Evolutionary conservation across 2,329 filamentous ascomycete genomes (phyloP).

Genomic region (Passalora sequoiae): DNA sequence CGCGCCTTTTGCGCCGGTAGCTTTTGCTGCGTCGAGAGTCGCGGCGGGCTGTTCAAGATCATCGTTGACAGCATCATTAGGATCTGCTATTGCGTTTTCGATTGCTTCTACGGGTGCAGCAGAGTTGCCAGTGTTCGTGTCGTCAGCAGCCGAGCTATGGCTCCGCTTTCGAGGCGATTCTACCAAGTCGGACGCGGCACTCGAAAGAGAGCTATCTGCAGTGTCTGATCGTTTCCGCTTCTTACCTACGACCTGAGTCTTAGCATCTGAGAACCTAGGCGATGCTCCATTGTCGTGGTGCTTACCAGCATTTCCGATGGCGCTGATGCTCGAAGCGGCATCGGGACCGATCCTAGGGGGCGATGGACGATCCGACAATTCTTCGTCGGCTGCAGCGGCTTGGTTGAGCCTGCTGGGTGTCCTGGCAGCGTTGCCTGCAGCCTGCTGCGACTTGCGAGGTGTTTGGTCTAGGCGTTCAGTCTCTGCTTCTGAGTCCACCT

Average conservation of each 20-base stretch:
- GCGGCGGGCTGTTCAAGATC: conserved; percentile 39
- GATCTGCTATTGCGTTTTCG: conserved; percentile 28
- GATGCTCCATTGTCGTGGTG: neutral
- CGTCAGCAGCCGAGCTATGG: conserved; percentile 21
- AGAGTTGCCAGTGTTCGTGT: too few species aligned
- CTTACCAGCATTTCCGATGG: conserved; percentile 26
- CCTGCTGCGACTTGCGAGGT: conserved; percentile 29
- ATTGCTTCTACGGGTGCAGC: conserved; percentile 25
- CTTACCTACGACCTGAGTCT: conserved; percentile 20
- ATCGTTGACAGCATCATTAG: too few species aligned
- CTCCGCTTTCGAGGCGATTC: conserved; percentile 34
- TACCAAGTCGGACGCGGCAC: conserved; percentile 33
- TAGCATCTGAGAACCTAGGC: neutral
- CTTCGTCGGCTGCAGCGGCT: conserved; percentile 43
- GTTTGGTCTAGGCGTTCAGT: conserved; percentile 86
- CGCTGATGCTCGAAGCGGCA: conserved; percentile 32
- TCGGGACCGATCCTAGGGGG: conserved; percentile 27
- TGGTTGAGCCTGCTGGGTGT: conserved; percentile 74
- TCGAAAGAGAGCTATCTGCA: conserved; percentile 37
- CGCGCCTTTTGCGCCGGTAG: conserved; percentile 35
- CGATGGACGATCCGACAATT: conserved; percentile 37
- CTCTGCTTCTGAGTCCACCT: conserved; percentile 78
- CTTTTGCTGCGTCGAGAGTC: conserved; percentile 26
- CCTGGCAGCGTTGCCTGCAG: conserved; percentile 50
- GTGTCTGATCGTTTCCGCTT: conserved; percentile 45